phyloP scores from a whole-genome alignment of 2,329 filamentous ascomycete species.

The Penicillium sp. region DNA sequence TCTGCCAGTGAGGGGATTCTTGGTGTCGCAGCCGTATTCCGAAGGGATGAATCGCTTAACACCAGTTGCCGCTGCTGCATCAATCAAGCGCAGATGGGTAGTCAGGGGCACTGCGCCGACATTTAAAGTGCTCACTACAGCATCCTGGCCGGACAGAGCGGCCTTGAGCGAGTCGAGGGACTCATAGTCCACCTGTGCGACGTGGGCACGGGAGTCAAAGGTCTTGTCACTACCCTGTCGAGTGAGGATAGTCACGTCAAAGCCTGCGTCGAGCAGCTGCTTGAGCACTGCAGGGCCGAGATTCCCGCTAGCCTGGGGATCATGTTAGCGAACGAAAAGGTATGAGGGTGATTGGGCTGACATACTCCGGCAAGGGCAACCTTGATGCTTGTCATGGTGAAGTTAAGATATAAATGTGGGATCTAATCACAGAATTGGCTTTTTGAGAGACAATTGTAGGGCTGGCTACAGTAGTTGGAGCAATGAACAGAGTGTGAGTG shows the following conservation, averaged over 20 bases:
- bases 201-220: conserved; percentile 6
- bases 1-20: conserved; percentile 21
- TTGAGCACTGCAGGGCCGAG: conserved; percentile 28
- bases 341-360: neutral
- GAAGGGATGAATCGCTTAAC: conserved; percentile 36
- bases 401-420: neutral
- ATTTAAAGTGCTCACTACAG: conserved; percentile 26
- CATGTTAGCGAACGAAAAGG: neutral
- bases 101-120: conserved; percentile 6
- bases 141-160: conserved; percentile 30
- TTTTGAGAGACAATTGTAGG: neutral
- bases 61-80: conserved; percentile 31
- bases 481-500: neutral
- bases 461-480: neutral
- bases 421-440: neutral
- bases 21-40: conserved; percentile 36
- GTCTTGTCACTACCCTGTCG: conserved; percentile 12
- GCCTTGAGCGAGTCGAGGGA: conserved; percentile 25
- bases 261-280: conserved; percentile 24
- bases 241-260: conserved; percentile 31
- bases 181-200: conserved; percentile 29
- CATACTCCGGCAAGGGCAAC: conserved; percentile 7
- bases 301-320: conserved; percentile 29
- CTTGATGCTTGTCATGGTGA: conserved; percentile 1
- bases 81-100: conserved; percentile 24